Evolutionary conservation across 208 protist genomes (phyloP), one percentile per base, ranked within the genome.

Genomic region (Zelonia costaricensis): DNA sequence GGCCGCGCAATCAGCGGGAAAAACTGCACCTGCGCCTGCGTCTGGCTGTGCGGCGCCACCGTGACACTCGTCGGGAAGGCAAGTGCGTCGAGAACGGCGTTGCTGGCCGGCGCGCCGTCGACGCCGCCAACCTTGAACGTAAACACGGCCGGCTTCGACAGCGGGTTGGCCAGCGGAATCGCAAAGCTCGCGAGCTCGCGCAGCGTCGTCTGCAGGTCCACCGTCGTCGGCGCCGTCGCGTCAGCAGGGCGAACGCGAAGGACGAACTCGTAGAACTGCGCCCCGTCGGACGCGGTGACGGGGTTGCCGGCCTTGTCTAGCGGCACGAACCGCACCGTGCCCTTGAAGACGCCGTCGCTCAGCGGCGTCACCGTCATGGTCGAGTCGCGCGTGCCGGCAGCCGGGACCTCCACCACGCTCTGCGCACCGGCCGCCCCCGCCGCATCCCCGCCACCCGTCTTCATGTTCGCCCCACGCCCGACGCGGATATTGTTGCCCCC

Each of bases 131-230:
- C 53, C 60, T 75, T 86, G 33, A 66, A 79, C 4, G 47, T 81
- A 35, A 97, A 74, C 8, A 65, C 84, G 28, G 91, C 86, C 10
- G 79, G 67, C 60, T 86, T 86, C 3, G 55, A 44, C 1, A 98
- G 82, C 10, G 94, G 93, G 79, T 98, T 99, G 30, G 75, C 81
- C 48, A 99, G 57, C 0, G 74, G 52, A 20, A 98, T 72, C 31
- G 63, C 69, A 57, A 97, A 76, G 39, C 62, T 71, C 8, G 87
- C 69, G 33, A 52, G n/a, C 56, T 76, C 78, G n/a, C 97, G 91
- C 38, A 97, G 82, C 2, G 78, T 42, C 1, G 96, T 80, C 13
- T 76, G 70, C 51, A 99, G 74, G 43, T 91, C 80, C 27, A 96
- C 68, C 33, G 63, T 68, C 13, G 63, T 73, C 38, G 64, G 54